phyloP scores from a whole-genome alignment of 805 yeast genomes.

The Candida khao-thaluensis region DNA sequence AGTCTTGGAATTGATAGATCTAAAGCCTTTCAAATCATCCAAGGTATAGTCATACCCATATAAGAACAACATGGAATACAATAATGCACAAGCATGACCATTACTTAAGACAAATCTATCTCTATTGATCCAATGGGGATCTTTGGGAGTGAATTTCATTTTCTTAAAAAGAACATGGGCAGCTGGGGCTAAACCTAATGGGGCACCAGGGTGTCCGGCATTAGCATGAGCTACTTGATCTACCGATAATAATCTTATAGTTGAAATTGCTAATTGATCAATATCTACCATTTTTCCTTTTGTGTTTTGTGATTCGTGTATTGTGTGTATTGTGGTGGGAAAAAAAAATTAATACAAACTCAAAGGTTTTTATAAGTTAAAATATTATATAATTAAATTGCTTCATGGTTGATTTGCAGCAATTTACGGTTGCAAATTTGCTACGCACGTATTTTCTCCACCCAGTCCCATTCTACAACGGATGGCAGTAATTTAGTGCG shows the following conservation, averaged over 20 bases:
- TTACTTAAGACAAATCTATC: slow-evolving; percentile 93
- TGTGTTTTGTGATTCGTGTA: too few relatives aligned
- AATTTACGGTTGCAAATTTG: slow-evolving; percentile 7
- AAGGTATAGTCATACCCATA: slow-evolving; percentile 77
- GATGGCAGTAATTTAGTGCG: too few relatives aligned
- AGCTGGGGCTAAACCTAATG: slow-evolving; percentile 95
- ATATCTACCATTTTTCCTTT: slow-evolving; percentile 24
- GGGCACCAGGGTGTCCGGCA: slow-evolving; percentile 99
- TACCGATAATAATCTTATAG: slow-evolving; percentile 85
- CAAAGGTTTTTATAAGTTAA: too few relatives aligned
- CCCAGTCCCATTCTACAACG: too few relatives aligned
- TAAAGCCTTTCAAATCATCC: slow-evolving; percentile 85
- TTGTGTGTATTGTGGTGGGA: too few relatives aligned
- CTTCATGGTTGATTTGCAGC: slow-evolving; percentile 4
- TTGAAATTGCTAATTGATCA: slow-evolving; percentile 75
- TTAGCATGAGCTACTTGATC: slow-evolving; percentile 86
- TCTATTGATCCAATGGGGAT: slow-evolving; percentile 90
- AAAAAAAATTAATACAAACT: too few relatives aligned
- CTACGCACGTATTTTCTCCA: too few relatives aligned
- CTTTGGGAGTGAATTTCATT: slow-evolving; percentile 84
- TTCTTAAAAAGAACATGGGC: slow-evolving; percentile 84
- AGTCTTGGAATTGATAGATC: slow-evolving; percentile 85
- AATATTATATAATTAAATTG: slow-evolving; percentile 6
- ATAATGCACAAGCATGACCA: slow-evolving; percentile 93
- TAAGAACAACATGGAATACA: slow-evolving; percentile 81